Evolutionary conservation across 306 rosid genomes (phyloP), one percentile per base, ranked within the genome.

Genomic region (Chamaecrista fasciculata): DNA sequence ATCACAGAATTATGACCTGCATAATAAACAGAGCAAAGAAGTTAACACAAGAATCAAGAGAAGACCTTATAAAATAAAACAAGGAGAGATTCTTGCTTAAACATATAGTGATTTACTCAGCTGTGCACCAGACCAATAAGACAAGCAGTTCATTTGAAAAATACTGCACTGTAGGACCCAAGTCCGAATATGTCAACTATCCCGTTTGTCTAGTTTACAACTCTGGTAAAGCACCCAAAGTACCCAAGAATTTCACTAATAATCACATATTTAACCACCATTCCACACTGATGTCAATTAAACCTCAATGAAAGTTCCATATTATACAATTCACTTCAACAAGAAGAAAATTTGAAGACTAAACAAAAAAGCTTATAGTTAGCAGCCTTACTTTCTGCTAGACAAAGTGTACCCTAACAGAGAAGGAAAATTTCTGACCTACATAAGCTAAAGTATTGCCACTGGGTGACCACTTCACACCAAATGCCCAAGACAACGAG

Each of bases 381-480:
- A 64, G 66, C 67, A 76, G 59, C 56, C 53, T 28, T 50, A 59
- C 65, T 43, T 65, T 29, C 34, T 51, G 72, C 64, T 34, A 24
- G 71, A 31, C 59, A 33, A 66, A 59, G 67, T 37, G 68, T 28
- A 34, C 53, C 14, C 14, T 50, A 67, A 37, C 65, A 76, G 29
- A 53, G 61, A 60, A 78, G 61, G 70, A 67, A 82, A 59, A 69
- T 77, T 71, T 74, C 97, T 89, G 67, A 95, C 99, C 99, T 79
- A 85, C 95, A 69, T 95, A 95, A 34, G 97, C 92, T 81, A 91
- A 85, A 81, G 97, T 88, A 78, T 86, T 87, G 73, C 99, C 99
- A 73, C 97, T 91, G 66, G 97, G 95, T 62, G 99, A 95, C 99
- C 99, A 95, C 84, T 81, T 95, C 71, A 95, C 97, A 29, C 99